Conservation (phyloP, 805 yeast species). For the Candida vaughaniae region DNA sequence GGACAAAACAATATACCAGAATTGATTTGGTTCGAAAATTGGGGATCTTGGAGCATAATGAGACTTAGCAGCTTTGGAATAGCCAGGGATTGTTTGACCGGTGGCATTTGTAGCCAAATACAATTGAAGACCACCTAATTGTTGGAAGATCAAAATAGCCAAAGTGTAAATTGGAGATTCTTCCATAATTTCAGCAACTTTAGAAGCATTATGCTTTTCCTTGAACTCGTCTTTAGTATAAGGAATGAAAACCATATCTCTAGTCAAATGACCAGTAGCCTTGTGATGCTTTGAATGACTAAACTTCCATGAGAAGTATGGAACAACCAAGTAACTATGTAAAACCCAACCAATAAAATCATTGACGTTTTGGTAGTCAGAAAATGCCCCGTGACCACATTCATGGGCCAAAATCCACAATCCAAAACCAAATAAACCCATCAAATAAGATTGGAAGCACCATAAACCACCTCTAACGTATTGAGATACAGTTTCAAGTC, state of each 20-base stretch:
- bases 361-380: conserved; percentile 52
- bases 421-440: conserved; percentile 35
- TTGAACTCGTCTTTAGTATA: conserved; percentile 47
- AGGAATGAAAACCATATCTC: conserved; percentile 63
- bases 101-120: conserved; percentile 54
- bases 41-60: conserved; percentile 59
- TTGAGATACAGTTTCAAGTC: conserved; percentile 35
- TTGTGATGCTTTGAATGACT: conserved; percentile 63
- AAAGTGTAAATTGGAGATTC: conserved; percentile 55
- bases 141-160: conserved; percentile 47
- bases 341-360: conserved; percentile 61
- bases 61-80: conserved; percentile 41
- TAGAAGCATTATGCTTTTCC: conserved; percentile 28
- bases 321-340: conserved; percentile 57
- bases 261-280: conserved; percentile 59
- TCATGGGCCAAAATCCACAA: conserved; percentile 64
- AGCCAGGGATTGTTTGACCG: conserved; percentile 48
- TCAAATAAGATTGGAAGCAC: conserved; percentile 10
- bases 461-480: conserved; percentile 46
- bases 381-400: conserved; percentile 65
- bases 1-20: conserved; percentile 53
- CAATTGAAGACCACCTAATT: conserved; percentile 53
- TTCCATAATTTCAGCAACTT: conserved; percentile 47
- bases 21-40: conserved; percentile 52
- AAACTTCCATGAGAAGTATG: conserved; percentile 63